Base-by-base conservation (phyloP, 768 basidiomycete species). In the Pilatotrama ljubarskyi region DNA sequence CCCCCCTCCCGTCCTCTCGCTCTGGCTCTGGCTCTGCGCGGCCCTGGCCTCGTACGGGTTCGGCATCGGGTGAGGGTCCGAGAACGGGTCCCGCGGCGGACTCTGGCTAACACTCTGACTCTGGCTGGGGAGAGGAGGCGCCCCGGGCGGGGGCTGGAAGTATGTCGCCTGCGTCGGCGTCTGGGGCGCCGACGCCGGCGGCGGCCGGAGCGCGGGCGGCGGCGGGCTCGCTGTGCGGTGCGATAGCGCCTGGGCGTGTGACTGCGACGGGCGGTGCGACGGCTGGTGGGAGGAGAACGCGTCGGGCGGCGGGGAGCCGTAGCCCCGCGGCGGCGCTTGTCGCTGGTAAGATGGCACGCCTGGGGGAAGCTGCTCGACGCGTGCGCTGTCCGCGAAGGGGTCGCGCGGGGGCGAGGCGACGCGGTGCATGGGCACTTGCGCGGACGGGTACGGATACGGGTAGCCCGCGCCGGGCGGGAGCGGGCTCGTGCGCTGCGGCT, bases 1-100 rank as follows among this genome's bases (percentile, higher is more conserved):
- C 25, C 59, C 48, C 18, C 40, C 50, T 26, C 24, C 37, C 40
- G 26, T 47, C 20, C 20, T 4, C 29, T 10, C n/a, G n/a, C n/a
- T n/a, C n/a, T n/a, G n/a, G n/a, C n/a, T n/a, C n/a, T n/a, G n/a
- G n/a, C n/a, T n/a, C n/a, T n/a, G n/a, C n/a, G n/a, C n/a, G n/a
- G n/a, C n/a, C n/a, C n/a, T n/a, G n/a, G n/a, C 13, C 38, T 58
- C 61, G 44, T 62, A 62, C 55, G 61, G 61, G 50, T 62, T 62
- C 42, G 55, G 55, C 61, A 62, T 56, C 37, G 49, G 41, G 14
- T 15, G 17, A 18, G 61, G 61, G 51, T 62, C 61, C 46, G 22
- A 25, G 47, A 62, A 62, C 44, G 61, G 61, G 44, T 62, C 47
- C 35, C n/a, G 20, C 32, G 29, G 22, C 46, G 25, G 35, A 9